Base-by-base conservation (phyloP, 2,329 filamentous ascomycete species). In the Tympanopsis confertula region DNA sequence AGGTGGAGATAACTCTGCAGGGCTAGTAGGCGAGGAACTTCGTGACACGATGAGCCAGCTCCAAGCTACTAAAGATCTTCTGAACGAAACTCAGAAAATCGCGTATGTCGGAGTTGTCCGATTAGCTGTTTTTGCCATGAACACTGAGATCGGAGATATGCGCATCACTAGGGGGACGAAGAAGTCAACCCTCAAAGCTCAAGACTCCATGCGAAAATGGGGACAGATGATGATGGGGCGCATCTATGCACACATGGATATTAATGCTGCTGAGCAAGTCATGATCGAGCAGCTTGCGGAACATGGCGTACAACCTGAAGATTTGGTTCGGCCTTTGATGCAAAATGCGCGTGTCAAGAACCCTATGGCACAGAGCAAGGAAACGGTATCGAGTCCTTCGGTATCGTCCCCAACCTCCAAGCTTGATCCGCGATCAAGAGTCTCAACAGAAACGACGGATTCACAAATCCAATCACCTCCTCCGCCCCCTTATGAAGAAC, bases 251-350 rank as follows among this genome's bases (percentile, higher is more conserved):
- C 91, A 98, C 59, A 98, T 98, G 91, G 91, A 98, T 42, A 93
- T 98, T 50, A 87, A 80, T 51, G 68, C 81, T 17, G 80, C 75
- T 13, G 91, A 98, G 59, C 91, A 98, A 64, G 69, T 98, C 56
- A 98, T 98, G 91, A 95, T 98, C 47, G 91, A 98, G 62, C 91
- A 98, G 58, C 68, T 98, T 41, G 82, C 85, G 12, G 84, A 91
- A 41, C 91, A 98, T 59, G 91, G 89, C 4, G 87, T 98, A 5
- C 69, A 86, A 43, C 82, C 91, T 1, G 66, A 68, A 33, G 91
- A 98, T 55, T 66, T 98, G 41, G 88, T 86, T 0, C 82, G 85
- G 0, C 75, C 85, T 1, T 68, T 98, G 33, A 94, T 94, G 80
- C 78, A 86, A 44, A 98, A 96, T 57, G 77, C 91, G 12, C 74